Percentiles rank a stretch among this genome's conserved stretches.
Evolutionary conservation across 2,329 filamentous ascomycete genomes (phyloP).

Genomic region (Delphinella strobiligena): DNA sequence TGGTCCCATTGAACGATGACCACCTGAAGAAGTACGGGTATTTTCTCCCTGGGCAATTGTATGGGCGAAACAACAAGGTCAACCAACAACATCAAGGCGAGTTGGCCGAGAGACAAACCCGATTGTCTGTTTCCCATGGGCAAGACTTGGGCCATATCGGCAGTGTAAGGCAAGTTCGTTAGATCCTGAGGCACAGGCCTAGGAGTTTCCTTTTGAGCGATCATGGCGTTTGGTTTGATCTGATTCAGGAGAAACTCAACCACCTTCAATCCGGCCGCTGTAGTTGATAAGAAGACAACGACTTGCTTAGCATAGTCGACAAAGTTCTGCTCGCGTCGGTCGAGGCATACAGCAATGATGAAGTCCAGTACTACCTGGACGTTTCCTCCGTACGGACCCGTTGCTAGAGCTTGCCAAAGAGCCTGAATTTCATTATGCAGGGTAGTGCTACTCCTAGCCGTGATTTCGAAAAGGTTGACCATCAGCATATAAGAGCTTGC

Average conservation of each 20-base stretch:
- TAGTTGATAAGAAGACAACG: slow-evolving; percentile 88
- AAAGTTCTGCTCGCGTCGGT: slow-evolving; percentile 93
- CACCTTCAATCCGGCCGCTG: slow-evolving; percentile 72
- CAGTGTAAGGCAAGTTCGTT: slow-evolving; percentile 71
- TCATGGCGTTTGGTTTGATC: slow-evolving; percentile 93
- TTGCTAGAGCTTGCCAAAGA: slow-evolving; percentile 90
- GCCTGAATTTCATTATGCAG: slow-evolving; percentile 96
- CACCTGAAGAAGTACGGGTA: slow-evolving; percentile 80
- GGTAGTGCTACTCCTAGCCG: slow-evolving; percentile 76
- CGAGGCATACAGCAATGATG: slow-evolving; percentile 85
- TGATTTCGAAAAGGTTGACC: slow-evolving; percentile 91
- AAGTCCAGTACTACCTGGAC: slow-evolving; percentile 92
- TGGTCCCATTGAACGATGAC: slow-evolving; percentile 95
- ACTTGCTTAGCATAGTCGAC: slow-evolving; percentile 98
- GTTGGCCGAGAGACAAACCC: slow-evolving; percentile 81
- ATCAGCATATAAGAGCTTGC: slow-evolving; percentile 88
- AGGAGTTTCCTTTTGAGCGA: slow-evolving; percentile 68
- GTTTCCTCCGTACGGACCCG: slow-evolving; percentile 83
- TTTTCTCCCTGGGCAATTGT: slow-evolving; percentile 62
- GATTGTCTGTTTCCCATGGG: slow-evolving; percentile 77
- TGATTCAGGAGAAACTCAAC: slow-evolving; percentile 88
- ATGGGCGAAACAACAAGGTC: slow-evolving; percentile 93
- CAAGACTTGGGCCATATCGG: slow-evolving; percentile 66
- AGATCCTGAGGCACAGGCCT: slow-evolving; percentile 61
- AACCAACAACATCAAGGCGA: slow-evolving; percentile 85